phyloP scores from a whole-genome alignment of 2,329 filamentous ascomycete species.

The Verticillium isaacii region DNA sequence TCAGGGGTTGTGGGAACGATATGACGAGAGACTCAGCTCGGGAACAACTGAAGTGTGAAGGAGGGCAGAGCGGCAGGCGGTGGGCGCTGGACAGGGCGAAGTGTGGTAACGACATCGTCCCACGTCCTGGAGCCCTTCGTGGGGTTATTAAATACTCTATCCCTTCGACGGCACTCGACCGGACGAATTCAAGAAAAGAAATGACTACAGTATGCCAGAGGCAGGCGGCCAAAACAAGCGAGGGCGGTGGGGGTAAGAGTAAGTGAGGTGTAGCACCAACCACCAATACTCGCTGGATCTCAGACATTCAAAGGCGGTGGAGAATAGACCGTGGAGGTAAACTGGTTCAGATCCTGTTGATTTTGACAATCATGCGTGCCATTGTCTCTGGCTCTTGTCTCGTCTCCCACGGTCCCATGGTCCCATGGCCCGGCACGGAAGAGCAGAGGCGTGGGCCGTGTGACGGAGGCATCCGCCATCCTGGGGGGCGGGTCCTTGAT shows the following conservation, averaged over 20 bases:
- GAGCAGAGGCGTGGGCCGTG: slow-evolving; percentile 5
- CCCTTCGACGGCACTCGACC: not conserved
- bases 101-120: not conserved
- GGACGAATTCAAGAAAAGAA: slow-evolving; percentile 5
- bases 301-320: slow-evolving; percentile 12
- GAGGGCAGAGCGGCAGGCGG: not conserved
- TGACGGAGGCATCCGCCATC: slow-evolving; percentile 11
- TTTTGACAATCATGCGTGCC: not conserved
- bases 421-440: not conserved
- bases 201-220: slow-evolving; percentile 6
- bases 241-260: slow-evolving; percentile 12
- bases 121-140: not conserved
- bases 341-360: slow-evolving; percentile 7
- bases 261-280: slow-evolving; percentile 1
- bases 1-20: not conserved
- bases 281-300: slow-evolving; percentile 15
- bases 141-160: not conserved
- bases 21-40: not conserved
- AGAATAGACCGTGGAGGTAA: slow-evolving; percentile 5
- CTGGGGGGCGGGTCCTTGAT: slow-evolving; percentile 14
- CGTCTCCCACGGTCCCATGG: not conserved
- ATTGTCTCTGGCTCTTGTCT: not conserved
- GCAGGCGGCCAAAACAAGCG: slow-evolving; percentile 9
- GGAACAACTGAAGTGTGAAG: not conserved
- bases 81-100: not conserved